Percentiles rank a stretch among this genome's conserved stretches.
Evolutionary conservation across 2,329 filamentous ascomycete genomes (phyloP).

Genomic region (Blastomyces gilchristii): DNA sequence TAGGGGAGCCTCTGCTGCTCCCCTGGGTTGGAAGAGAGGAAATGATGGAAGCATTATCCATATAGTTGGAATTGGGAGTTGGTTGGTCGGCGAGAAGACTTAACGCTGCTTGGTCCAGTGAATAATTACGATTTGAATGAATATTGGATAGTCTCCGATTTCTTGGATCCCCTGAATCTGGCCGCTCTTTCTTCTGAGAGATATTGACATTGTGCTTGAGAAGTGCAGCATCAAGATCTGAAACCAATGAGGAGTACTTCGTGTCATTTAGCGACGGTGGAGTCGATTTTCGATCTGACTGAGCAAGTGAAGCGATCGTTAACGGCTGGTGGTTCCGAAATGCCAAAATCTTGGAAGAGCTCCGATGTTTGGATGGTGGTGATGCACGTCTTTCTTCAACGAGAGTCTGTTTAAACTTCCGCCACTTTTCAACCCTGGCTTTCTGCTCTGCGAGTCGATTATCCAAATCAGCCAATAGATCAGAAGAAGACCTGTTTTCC

Average conservation of each 20-base stretch:
- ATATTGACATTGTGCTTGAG: constrained; percentile 2
- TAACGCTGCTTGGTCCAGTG: neutral
- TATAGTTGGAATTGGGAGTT: neutral
- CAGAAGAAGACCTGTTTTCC: constrained; percentile 17
- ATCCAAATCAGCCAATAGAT: constrained; percentile 58
- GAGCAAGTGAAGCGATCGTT: constrained; percentile 28
- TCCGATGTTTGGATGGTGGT: constrained; percentile 15
- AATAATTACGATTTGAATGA: neutral
- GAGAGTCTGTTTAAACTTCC: constrained; percentile 47
- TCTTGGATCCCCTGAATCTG: neutral
- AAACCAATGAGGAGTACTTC: constrained; percentile 26
- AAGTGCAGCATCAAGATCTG: constrained; percentile 22
- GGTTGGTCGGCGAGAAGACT: neutral
- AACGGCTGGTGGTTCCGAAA: constrained; percentile 33
- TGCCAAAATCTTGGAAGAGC: constrained; percentile 5
- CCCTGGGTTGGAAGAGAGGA: constrained; percentile 3
- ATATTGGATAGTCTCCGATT: neutral
- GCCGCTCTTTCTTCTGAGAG: neutral
- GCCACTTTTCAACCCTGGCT: constrained; percentile 61
- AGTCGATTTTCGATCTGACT: constrained; percentile 9
- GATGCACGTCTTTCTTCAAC: constrained; percentile 10
- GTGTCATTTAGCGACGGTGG: constrained; percentile 17
- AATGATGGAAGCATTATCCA: neutral
- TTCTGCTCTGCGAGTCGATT: constrained; percentile 56
- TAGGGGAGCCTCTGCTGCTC: constrained; percentile 5